These are phyloP conservation scores for Podila epigama DNA, from an alignment of 192 early-diverging fungal species.

Conservation along the genomic window DNA sequence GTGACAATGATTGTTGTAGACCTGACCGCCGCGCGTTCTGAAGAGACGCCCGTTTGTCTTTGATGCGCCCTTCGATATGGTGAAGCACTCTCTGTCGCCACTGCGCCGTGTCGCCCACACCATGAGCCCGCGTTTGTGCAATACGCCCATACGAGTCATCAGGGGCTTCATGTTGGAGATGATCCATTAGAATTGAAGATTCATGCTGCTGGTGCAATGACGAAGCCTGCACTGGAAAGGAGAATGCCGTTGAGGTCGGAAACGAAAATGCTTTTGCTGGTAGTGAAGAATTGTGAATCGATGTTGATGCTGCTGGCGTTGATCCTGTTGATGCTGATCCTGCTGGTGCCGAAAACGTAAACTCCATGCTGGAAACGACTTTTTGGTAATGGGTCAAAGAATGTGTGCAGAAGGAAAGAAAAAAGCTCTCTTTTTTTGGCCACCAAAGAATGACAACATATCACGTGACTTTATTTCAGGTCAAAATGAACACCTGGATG, in stretches of 20 bases:
- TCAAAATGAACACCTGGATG: too few relatives aligned
- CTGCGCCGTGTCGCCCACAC: slow-evolving; percentile 28
- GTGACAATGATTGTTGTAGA: background rate
- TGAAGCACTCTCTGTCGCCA: slow-evolving; percentile 29
- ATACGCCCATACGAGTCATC: background rate
- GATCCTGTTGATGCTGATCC: too few relatives aligned
- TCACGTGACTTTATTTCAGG: too few relatives aligned
- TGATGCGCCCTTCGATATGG: slow-evolving; percentile 37
- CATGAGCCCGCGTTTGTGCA: background rate
- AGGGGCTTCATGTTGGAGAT: background rate
- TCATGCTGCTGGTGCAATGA: background rate
- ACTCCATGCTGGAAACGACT: too few relatives aligned
- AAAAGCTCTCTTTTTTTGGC: too few relatives aligned
- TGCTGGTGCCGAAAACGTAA: too few relatives aligned
- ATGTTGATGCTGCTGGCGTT: too few relatives aligned
- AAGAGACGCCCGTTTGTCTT: slow-evolving; percentile 21
- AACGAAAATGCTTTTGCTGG: background rate
- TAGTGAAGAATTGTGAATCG: too few relatives aligned
- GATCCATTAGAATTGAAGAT: background rate
- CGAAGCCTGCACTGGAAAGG: background rate
- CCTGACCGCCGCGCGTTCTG: slow-evolving; percentile 27
- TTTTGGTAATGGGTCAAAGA: too few relatives aligned
- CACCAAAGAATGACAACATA: too few relatives aligned
- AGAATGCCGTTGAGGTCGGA: background rate
- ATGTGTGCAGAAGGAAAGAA: too few relatives aligned